Base-by-base conservation (phyloP, 805 yeast genomes). In the Starmerella davenportii region DNA sequence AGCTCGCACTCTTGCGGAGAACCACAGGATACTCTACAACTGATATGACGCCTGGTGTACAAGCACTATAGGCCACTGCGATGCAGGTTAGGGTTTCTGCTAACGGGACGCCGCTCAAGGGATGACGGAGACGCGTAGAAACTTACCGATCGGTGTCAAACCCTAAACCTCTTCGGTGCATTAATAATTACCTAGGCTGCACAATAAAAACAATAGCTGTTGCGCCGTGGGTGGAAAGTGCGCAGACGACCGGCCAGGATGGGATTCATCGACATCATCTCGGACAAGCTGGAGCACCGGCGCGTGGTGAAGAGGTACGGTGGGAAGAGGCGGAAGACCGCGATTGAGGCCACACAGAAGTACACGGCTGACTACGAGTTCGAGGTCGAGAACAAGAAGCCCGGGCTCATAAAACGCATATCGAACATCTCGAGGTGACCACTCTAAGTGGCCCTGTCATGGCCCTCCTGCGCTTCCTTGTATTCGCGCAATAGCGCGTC, bases 401-500 rank as follows among this genome's bases (percentile, higher is more conserved):
- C 48, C 2, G 36, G 45, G 24, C 30, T 49, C 30, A 31, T 39
- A 21, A 38, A 49, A 31, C 35, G 49, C 8, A 29, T 39, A 18
- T 16, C 31, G 18, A 14, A 20, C n/a, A 20, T 32, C 18, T 18
- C 21, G 15, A 32, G 35, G 15, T 32, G 25, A 17, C 20, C 7
- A n/a, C n/a, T n/a, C n/a, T n/a, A n/a, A n/a, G n/a, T 23, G 9
- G 7, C 11, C 25, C 11, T 23, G 9, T 23, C 25, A 11, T 7
- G 25, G 25, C 7, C 7, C 15, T 17, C 30, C 21, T 72, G 78
- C n/a, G 69, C 61, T 3, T 54, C 52, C 37, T 62, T 59, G 51
- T 73, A 73, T 29, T 63, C 62, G n/a, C 59, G 63, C 30, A 72
- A 56, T 27, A 73, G 45, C 18, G 62, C 69, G 4, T 49, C 44